Evolutionary conservation across 2,329 filamentous ascomycete species (phyloP).

Genomic region (Trichoderma brevicompactum): DNA sequence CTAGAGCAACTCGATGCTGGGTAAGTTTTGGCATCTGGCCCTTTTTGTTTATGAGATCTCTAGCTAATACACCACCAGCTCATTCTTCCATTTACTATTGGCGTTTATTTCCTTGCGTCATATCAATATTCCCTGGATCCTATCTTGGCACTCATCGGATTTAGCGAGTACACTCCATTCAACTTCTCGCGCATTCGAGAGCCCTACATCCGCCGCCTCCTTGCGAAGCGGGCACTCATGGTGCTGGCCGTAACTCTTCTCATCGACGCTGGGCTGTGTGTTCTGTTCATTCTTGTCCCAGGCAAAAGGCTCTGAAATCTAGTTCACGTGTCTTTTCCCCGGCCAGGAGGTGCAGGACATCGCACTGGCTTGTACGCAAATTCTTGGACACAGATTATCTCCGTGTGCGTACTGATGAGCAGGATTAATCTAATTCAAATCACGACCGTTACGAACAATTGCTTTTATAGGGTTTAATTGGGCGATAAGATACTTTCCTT

Average conservation of each 20-base stretch:
- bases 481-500: conserved; percentile 10
- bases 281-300: conserved; percentile 93
- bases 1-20: conserved; percentile 77
- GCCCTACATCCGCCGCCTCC: conserved; percentile 84
- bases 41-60: conserved; percentile 28
- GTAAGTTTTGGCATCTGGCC: conserved; percentile 56
- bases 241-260: conserved; percentile 76
- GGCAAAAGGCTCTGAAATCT: conserved; percentile 71
- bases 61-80: conserved; percentile 45
- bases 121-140: conserved; percentile 97
- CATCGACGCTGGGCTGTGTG: conserved; percentile 79
- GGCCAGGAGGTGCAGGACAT: conserved; percentile 11
- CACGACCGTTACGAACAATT: conserved; percentile 39
- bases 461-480: conserved; percentile 32
- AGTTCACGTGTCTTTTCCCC: background rate
- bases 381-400: background rate
- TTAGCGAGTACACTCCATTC: conserved; percentile 96
- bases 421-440: conserved; percentile 31
- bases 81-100: conserved; percentile 89
- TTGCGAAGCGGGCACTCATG: conserved; percentile 82
- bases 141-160: conserved; percentile 82
- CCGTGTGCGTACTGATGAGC: conserved; percentile 6
- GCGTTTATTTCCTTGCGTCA: conserved; percentile 84
- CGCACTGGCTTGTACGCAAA: conserved; percentile 20
- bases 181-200: conserved; percentile 87